A percentile compares a stretch with the other conserved stretches of the same genome.
These are phyloP conservation scores for Turritis glabra DNA, from an alignment of 345 rosid species.

Conservation along the genomic window DNA sequence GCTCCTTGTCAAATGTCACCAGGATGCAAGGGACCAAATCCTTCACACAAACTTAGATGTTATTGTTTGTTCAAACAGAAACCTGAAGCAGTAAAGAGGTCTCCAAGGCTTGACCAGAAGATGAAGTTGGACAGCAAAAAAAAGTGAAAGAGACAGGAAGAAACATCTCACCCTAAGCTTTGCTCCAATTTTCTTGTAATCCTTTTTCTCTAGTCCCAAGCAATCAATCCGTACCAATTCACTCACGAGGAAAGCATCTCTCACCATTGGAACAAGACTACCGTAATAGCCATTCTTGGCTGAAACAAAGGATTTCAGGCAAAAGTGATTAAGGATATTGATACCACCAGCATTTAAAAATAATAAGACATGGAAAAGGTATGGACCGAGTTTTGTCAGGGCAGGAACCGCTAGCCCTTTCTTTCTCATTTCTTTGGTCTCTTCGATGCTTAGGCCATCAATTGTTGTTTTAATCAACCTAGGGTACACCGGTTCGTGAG, in stretches of 20 bases:
- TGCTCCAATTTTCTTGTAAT: conserved; percentile 92
- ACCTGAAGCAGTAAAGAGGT: not conserved
- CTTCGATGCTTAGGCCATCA: conserved; percentile 75
- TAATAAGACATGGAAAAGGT: conserved; percentile 3
- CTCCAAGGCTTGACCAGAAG: not conserved
- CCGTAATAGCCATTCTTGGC: conserved; percentile 94
- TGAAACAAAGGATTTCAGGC: conserved; percentile 40
- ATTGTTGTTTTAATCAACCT: conserved; percentile 81
- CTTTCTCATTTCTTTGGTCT: conserved; percentile 88
- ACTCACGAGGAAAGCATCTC: conserved; percentile 76
- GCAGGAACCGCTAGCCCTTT: conserved; percentile 75
- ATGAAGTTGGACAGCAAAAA: not conserved
- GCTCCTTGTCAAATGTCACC: conserved; percentile 93
- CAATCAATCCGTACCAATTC: conserved; percentile 86
- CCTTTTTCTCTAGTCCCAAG: conserved; percentile 77
- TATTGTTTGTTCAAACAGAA: not conserved
- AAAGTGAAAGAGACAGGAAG: not conserved
- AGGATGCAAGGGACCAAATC: conserved; percentile 82
- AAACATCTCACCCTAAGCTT: conserved; percentile 69
- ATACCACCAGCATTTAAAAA: not conserved
- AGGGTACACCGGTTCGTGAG: conserved; percentile 90
- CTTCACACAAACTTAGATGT: conserved; percentile 40
- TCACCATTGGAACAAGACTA: conserved; percentile 83
- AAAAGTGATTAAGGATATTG: not conserved
- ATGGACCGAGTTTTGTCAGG: conserved; percentile 71